Base-by-base conservation (phyloP, 2,329 filamentous ascomycete species). In the Triangularia verruculosa region DNA sequence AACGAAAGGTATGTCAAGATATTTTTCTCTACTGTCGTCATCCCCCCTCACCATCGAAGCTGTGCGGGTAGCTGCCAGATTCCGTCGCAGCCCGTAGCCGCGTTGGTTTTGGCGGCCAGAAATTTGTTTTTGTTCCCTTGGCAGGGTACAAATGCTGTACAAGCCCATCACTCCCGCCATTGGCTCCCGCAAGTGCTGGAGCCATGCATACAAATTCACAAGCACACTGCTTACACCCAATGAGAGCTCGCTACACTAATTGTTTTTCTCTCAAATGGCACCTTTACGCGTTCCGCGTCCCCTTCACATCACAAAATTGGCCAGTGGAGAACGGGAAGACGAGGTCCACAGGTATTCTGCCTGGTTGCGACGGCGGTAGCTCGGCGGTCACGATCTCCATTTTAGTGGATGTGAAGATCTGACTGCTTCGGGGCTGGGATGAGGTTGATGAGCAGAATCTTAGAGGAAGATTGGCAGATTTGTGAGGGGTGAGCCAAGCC, bases 1-100 rank as follows among this genome's bases (percentile, higher is more conserved):
- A 79, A 67, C 77, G 79, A 72, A 83, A 83, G 78, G 81, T 83
- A 73, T 73, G 79, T 76, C 28, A 25, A 55, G 43, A 53, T 39
- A 43, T 52, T 34, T 51, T 58, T 39, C 56, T 39, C 53, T 62
- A 17, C 39, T 62, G 27, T 47, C 53, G 32, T 34, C 54, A 12
- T 32, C 57, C 13, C 13, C 34, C 15, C 28, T 32, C 54, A 17
- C 53, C 13, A 11, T 15, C 8, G 25, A 32, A 25, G 34, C 12
- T 51, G 13, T 24, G 20, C 51, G 24, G 51, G 51, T 54, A 54
- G 56, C 27, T 27, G 34, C 32, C 25, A 22, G 47, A 27, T 53
- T 47, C 39, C 27, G 27, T 28, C 4, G 27, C 27, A 28, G n/a
- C 27, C 39, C 3, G 39, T 17, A 24, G 32, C 24, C 55, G 55